phyloP scores from a whole-genome alignment of 1,284 basidiomycete genomes.

The Fomes fomentarius region DNA sequence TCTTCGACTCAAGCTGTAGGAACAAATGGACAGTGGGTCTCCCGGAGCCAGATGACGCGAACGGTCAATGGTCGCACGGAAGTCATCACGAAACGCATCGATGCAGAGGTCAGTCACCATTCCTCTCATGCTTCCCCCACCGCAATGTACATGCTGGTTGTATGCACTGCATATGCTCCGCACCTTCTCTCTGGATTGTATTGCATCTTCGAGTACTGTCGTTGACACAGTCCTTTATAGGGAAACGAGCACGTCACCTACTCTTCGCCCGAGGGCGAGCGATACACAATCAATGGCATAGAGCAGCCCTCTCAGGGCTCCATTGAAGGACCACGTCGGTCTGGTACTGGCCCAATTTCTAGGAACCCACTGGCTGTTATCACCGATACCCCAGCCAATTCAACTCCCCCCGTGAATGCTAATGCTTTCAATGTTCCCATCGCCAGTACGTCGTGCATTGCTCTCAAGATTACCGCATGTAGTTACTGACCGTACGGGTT shows the following conservation, averaged over 20 bases:
- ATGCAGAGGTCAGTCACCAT: constrained; percentile 61
- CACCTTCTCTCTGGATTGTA: constrained; percentile 5
- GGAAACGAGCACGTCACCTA: constrained; percentile 74
- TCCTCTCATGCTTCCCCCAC: too few species aligned
- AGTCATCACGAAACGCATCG: constrained; percentile 56
- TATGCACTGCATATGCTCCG: too few species aligned
- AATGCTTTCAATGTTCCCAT: constrained; percentile 13
- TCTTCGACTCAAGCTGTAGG: constrained; percentile 25
- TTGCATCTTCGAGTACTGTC: not conserved
- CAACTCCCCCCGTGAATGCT: constrained; percentile 1
- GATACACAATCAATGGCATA: constrained; percentile 68
- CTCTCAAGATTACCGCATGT: too few species aligned
- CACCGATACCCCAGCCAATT: constrained; percentile 11
- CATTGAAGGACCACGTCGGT: constrained; percentile 10
- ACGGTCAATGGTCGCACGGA: constrained; percentile 69
- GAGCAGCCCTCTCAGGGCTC: constrained; percentile 48
- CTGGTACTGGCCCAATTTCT: constrained; percentile 2
- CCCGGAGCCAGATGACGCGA: constrained; percentile 55
- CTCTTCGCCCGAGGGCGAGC: constrained; percentile 65
- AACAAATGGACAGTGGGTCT: constrained; percentile 44
- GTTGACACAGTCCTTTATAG: constrained; percentile 37
- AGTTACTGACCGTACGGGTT: too few species aligned
- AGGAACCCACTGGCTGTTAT: constrained; percentile 11
- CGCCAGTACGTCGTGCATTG: not conserved
- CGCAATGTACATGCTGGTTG: too few species aligned